Base-by-base conservation (phyloP, 306 rosid genomes). In the Pueraria montana region DNA sequence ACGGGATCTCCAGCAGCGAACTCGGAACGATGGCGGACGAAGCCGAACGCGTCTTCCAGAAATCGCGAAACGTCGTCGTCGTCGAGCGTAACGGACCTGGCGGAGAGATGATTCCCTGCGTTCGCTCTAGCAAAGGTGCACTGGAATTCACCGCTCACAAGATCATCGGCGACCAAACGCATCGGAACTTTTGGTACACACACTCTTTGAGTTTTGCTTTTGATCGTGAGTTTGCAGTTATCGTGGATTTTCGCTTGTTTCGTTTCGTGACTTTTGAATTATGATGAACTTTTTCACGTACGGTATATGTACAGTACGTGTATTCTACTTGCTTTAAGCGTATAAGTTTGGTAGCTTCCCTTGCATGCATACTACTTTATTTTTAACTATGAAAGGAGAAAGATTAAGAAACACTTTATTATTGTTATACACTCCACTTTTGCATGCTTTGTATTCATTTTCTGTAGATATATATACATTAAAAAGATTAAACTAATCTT, bases 1-100 rank as follows among this genome's bases (percentile, higher is more conserved):
- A 93, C 32, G 91, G 93, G 71, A 84, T 95, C 79, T 84, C 93
- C 1, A 67, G 64, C 10, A 74, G 77, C 17, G 92, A 89, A 75
- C 32, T 95, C 8, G 43, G 74, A 32, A 79, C 80, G 1, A 79
- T 89, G 65, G 74, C 86, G 48, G 83, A 77, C 13, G 88, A 88
- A 78, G 93, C 88, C 2, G 86, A 80, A 12, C 4, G 62, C 1
- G 80, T 82, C 4, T 86, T 86, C 76, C 53, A 69, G 27, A 85
- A 81, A 9, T 52, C 68, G 38, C 63, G 46, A 48, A 55, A 43
- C 10, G 81, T 78, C 2, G 84, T 82, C 2, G 82, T 82, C 40
- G 40, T 84, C 2, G 77, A 76, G 24, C 62, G 75, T 3, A 65
- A 61, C 8, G 79, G 61, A 16, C 81, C 67, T 1, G 63, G 50